Percentiles rank a stretch among this genome's conserved stretches.
These are phyloP conservation scores for Iris macrosiphon DNA, from an alignment of 106 monocot genomes.

Conservation along the genomic window DNA sequence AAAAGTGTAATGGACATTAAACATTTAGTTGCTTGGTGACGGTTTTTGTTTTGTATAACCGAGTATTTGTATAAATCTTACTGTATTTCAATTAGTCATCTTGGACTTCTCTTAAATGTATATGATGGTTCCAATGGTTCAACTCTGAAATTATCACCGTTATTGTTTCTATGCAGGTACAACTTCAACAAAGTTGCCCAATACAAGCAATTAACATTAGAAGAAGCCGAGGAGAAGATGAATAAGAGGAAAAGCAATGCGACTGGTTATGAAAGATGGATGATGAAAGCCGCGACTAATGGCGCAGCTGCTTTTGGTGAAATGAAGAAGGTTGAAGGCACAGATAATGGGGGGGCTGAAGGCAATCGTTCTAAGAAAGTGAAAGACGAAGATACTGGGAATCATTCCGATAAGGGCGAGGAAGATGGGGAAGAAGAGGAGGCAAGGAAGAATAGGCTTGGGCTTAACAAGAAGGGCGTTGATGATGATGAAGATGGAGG, in stretches of 20 bases:
- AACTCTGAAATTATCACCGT: background rate
- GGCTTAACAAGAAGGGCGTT: conserved; percentile 52
- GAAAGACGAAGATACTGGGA: conserved; percentile 62
- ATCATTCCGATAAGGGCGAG: conserved; percentile 69
- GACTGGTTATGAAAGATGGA: conserved; percentile 97
- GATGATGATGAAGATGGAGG: conserved; percentile 87
- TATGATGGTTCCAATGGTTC: background rate
- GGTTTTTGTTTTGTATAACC: background rate
- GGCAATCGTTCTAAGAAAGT: conserved; percentile 48
- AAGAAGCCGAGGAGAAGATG: conserved; percentile 99
- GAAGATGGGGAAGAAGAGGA: conserved; percentile 76
- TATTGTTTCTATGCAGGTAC: conserved; percentile 49
- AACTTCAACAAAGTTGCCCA: conserved; percentile 97
- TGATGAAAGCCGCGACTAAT: conserved; percentile 98
- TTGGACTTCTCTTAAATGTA: background rate
- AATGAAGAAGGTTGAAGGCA: conserved; percentile 34
- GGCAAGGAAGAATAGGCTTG: conserved; percentile 53
- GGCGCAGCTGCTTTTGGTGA: conserved; percentile 96
- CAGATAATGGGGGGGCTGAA: conserved; percentile 21
- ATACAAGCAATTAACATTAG: conserved; percentile 96
- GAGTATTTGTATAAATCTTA: no score
- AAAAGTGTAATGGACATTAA: no score
- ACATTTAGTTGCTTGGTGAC: background rate
- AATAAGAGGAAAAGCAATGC: conserved; percentile 84
- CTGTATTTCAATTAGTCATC: background rate